A percentile compares a stretch with the other conserved stretches of the same genome.
Conservation (phyloP, 305 asterid species). For the Plantago coronopus region DNA sequence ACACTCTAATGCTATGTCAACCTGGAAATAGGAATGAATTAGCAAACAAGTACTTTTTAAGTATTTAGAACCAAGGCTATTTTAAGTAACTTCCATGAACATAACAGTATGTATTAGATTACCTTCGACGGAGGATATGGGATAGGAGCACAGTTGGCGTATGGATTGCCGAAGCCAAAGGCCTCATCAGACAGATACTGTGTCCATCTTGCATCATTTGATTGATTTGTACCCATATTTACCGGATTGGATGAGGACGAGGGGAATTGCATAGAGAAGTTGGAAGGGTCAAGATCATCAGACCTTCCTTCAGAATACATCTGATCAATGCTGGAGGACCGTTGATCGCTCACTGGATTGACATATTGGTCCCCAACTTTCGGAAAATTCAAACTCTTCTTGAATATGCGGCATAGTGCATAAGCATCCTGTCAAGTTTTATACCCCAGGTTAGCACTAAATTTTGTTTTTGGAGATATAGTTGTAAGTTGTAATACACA, state of each 20-base stretch:
- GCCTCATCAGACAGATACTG: slow-evolving; percentile 60
- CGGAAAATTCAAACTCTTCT: slow-evolving; percentile 72
- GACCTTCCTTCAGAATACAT: slow-evolving; percentile 34
- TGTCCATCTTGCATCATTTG: slow-evolving; percentile 44
- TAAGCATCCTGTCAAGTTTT: slow-evolving; percentile 62
- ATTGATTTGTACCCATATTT: slow-evolving; percentile 25
- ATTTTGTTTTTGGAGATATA: not conserved
- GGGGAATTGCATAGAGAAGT: slow-evolving; percentile 30
- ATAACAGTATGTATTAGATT: not conserved
- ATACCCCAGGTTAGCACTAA: not conserved
- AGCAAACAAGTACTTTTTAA: not conserved
- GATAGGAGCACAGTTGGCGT: slow-evolving; percentile 22
- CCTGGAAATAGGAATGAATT: slow-evolving; percentile 30
- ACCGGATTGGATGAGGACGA: slow-evolving; percentile 30
- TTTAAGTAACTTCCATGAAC: not conserved
- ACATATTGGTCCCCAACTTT: slow-evolving; percentile 57
- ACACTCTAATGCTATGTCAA: slow-evolving; percentile 53
- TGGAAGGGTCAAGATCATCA: slow-evolving; percentile 39
- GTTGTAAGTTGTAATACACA: too few species aligned
- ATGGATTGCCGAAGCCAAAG: slow-evolving; percentile 34
- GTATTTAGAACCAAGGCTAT: too few species aligned
- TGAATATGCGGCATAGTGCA: slow-evolving; percentile 91
- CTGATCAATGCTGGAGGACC: slow-evolving; percentile 54
- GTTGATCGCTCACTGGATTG: slow-evolving; percentile 36
- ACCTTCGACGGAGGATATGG: slow-evolving; percentile 54